phyloP scores from a whole-genome alignment of 1,284 basidiomycete species.

The Hemileia vastatrix region DNA sequence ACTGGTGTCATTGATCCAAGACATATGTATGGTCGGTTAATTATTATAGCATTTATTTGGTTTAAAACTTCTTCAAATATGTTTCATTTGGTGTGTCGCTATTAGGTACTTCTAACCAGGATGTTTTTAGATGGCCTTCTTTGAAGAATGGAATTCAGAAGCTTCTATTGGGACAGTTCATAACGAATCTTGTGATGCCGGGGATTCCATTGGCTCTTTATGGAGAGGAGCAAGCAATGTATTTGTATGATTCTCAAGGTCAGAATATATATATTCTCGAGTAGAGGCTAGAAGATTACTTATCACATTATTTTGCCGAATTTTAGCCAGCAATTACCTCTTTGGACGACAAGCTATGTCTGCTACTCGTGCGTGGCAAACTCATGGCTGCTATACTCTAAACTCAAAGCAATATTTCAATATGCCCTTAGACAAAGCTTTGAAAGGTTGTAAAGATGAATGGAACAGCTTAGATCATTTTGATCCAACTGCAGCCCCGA shows the following conservation, averaged over 20 bases:
- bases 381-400: constrained; percentile 77
- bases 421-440: constrained; percentile 65
- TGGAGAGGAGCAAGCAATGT: constrained; percentile 24
- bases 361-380: constrained; percentile 71
- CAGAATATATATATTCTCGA: constrained; percentile 47
- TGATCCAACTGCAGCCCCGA: constrained; percentile 70
- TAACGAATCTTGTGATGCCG: constrained; percentile 70
- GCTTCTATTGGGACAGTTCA: constrained; percentile 63
- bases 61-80: too few relatives aligned
- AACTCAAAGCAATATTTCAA: constrained; percentile 84
- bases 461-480: constrained; percentile 87
- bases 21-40: constrained; percentile 75
- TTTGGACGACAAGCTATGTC: constrained; percentile 79
- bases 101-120: constrained; percentile 84
- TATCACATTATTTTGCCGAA: background rate
- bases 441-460: constrained; percentile 70
- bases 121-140: constrained; percentile 83
- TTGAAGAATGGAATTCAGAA: constrained; percentile 68
- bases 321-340: constrained; percentile 16
- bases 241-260: constrained; percentile 24
- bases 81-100: too few relatives aligned
- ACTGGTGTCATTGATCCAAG: constrained; percentile 62
- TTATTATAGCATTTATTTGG: too few relatives aligned
- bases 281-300: constrained; percentile 48
- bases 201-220: constrained; percentile 60